phyloP scores from a whole-genome alignment of 352 stramenopile species.

The Elongisporangium prolatum region DNA sequence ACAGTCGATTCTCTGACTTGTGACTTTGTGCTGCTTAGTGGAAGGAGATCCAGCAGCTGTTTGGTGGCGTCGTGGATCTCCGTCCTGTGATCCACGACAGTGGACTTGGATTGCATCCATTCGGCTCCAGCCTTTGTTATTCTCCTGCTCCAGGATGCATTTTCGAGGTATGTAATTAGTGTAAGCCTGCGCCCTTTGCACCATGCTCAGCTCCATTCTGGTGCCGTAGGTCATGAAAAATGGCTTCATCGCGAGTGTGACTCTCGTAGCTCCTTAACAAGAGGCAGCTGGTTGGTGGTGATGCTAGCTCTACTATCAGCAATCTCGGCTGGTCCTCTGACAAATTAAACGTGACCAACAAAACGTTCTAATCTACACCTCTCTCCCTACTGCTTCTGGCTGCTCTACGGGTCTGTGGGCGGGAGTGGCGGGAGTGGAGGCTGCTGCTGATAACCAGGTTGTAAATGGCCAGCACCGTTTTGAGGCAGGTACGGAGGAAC shows the following conservation, averaged over 20 bases:
- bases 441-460: constrained; percentile 22
- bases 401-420: not conserved
- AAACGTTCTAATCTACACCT: constrained; percentile 13
- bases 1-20: not conserved
- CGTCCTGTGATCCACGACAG: constrained; percentile 76
- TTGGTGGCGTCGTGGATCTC: constrained; percentile 40
- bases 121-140: constrained; percentile 78
- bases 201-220: not conserved
- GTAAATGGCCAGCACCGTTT: not conserved
- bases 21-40: constrained; percentile 28
- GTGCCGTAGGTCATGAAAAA: constrained; percentile 61
- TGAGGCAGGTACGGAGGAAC: constrained; percentile 11
- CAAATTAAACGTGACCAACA: not conserved
- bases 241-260: constrained; percentile 69
- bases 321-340: not conserved
- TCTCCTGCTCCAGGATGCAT: constrained; percentile 62
- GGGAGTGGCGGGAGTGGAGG: constrained; percentile 6
- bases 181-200: not conserved
- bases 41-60: constrained; percentile 59
- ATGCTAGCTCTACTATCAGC: not conserved
- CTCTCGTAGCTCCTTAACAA: constrained; percentile 25
- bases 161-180: constrained; percentile 41
- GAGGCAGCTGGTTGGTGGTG: not conserved
- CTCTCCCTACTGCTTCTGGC: constrained; percentile 1
- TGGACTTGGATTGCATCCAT: constrained; percentile 68